A percentile compares a stretch with the other conserved stretches of the same genome.
Conservation (phyloP, 2,329 filamentous ascomycete genomes). For the Aspergillus quadrilineatus region DNA sequence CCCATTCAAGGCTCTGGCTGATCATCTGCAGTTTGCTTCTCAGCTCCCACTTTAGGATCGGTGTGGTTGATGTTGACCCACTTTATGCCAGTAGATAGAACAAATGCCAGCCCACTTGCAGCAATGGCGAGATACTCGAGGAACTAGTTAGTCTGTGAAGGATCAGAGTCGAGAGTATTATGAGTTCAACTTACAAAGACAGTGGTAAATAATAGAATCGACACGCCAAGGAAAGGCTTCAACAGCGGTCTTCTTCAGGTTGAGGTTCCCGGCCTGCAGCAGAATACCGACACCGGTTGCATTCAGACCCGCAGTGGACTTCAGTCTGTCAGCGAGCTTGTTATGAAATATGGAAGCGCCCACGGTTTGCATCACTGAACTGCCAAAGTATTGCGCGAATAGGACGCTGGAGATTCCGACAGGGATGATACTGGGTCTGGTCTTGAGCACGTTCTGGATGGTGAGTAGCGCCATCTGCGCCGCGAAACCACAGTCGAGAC, state of each 20-base stretch:
- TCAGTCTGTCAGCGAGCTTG: background rate
- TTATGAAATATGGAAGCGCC: constrained; percentile 14
- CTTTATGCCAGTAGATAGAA: constrained; percentile 3
- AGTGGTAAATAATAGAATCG: constrained; percentile 2
- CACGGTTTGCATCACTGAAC: constrained; percentile 15
- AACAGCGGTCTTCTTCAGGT: background rate
- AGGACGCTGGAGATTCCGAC: constrained; percentile 12
- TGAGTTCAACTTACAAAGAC: constrained; percentile 13
- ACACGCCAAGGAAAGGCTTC: constrained; percentile 8
- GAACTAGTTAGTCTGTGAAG: no score
- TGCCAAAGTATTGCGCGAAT: constrained; percentile 16
- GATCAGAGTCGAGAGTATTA: background rate
- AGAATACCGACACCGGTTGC: background rate
- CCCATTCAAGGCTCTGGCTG: background rate
- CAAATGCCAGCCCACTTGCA: constrained; percentile 7
- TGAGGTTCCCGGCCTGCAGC: background rate
- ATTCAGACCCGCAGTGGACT: background rate
- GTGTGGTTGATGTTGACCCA: background rate
- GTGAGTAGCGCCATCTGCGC: constrained; percentile 9
- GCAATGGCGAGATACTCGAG: constrained; percentile 11
- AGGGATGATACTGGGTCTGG: constrained; percentile 7
- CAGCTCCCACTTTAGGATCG: background rate
- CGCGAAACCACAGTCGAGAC: constrained; percentile 8
- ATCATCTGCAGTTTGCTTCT: background rate
- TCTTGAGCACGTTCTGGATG: constrained; percentile 10